These are phyloP conservation scores for Ramaria rubella DNA, from an alignment of 768 basidiomycete species.

Conservation along the genomic window DNA sequence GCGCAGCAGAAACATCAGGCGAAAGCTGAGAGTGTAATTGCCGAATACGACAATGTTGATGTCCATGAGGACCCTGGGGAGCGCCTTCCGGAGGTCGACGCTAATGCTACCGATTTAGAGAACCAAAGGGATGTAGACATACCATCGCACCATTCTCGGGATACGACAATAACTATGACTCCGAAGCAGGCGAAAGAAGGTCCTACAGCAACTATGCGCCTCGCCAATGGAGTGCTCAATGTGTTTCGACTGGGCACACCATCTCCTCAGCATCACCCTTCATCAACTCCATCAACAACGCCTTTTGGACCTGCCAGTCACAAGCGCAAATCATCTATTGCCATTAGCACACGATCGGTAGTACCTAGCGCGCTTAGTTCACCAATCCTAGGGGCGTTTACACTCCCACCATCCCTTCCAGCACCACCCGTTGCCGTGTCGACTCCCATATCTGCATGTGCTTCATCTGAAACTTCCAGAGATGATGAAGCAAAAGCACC, in stretches of 20 bases:
- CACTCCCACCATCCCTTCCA: slow-evolving; percentile 5
- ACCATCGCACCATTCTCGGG: slow-evolving; percentile 16
- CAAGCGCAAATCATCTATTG: slow-evolving; percentile 7
- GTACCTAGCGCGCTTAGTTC: slow-evolving; percentile 1
- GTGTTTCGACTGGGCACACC: slow-evolving; percentile 10
- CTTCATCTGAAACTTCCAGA: slow-evolving; percentile 9
- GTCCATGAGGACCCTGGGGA: neutral
- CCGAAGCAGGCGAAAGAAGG: neutral
- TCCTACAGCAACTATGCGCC: slow-evolving; percentile 7
- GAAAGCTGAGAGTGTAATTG: neutral
- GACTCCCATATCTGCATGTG: slow-evolving; percentile 7
- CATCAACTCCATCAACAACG: neutral
- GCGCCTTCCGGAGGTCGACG: neutral
- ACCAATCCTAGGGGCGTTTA: neutral
- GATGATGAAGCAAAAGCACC: slow-evolving; percentile 6
- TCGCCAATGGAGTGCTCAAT: slow-evolving; percentile 11
- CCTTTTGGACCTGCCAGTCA: neutral
- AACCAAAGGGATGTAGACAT: slow-evolving; percentile 2
- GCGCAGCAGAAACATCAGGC: neutral
- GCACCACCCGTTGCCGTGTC: slow-evolving; percentile 3
- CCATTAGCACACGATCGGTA: neutral
- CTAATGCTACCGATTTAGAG: neutral
- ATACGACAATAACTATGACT: slow-evolving; percentile 13
- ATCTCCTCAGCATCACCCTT: neutral
- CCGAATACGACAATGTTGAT: neutral